These are phyloP conservation scores for Colletotrichum sp. DNA, from an alignment of 2,329 filamentous ascomycete genomes.

Conservation along the genomic window DNA sequence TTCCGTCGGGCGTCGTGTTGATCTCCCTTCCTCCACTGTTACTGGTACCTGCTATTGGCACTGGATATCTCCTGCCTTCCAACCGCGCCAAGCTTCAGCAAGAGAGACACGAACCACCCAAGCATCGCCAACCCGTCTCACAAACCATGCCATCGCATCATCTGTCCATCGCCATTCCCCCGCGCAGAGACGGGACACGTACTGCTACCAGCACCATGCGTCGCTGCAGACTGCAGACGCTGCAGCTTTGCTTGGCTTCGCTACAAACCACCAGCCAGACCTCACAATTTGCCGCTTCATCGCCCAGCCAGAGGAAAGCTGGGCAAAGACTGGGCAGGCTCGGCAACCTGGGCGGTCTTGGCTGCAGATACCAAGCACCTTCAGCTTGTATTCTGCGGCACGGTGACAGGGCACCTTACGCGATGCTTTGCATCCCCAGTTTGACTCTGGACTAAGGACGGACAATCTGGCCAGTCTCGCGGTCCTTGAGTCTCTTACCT, in stretches of 20 bases:
- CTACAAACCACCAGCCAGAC: neutral
- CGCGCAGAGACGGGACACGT: neutral
- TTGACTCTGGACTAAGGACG: neutral
- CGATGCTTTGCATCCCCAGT: neutral
- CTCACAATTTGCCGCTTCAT: constrained; percentile 14
- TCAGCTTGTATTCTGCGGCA: neutral
- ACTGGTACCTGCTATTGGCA: neutral
- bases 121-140: constrained; percentile 8
- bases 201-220: neutral
- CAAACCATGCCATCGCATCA: constrained; percentile 15
- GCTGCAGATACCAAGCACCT: constrained; percentile 19
- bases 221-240: neutral
- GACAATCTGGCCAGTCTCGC: neutral
- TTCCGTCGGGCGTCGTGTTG: neutral
- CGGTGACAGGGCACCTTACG: neutral
- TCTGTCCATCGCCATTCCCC: neutral
- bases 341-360: constrained; percentile 14
- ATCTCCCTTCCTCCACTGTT: neutral
- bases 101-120: neutral
- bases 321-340: constrained; percentile 5
- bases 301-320: neutral
- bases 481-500: neutral
- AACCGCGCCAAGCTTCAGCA: constrained; percentile 5
- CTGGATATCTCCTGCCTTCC: neutral
- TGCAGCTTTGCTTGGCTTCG: neutral